Evolutionary conservation across 108 stramenopile species (phyloP), one percentile per base, ranked within the genome.

Genomic region (Pseudonitzschia multistriata): DNA sequence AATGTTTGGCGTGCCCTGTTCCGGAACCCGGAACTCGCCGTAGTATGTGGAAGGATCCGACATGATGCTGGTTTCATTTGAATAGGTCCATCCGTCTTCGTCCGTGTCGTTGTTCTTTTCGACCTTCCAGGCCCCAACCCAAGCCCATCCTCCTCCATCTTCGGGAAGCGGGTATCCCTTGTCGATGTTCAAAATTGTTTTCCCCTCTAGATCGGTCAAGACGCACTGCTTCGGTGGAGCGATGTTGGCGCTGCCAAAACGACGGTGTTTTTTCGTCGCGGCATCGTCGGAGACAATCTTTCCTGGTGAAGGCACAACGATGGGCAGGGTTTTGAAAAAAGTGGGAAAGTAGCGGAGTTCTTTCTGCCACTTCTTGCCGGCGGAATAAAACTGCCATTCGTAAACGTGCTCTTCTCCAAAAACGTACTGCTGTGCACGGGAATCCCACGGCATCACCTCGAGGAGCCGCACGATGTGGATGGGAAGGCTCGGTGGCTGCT

Each of bases 361-460:
- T 5, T 60, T 69, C 15, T 63, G 76, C 86, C 83, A 84, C 35
- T 54, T 67, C 52, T 79, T 77, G 37, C 80, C 71, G 15, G 73
- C 48, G 24, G 70, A 57, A 40, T 74, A 79, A 33, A 80, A 45
- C 62, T 87, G 86, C 86, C 86, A 87, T 68, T 87, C 81, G 47
- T 78, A 87, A 14, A 87, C 53, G 13, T 80, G 67, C 59, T 87
- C 86, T 60, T 61, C 40, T 5, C 53, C 74, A 73, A 79, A 79
- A 4, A 76, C 39, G 45, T 78, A 62, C 31, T 79, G 67, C 22
- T 68, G 71, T 17, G 74, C 81, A 34, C 79, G 71, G 14, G 71
- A 55, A 77, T 83, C 81, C 82, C 82, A 87, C 17, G 86, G 86
- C 59, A 84, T 80, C 34, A 82, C 78, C 62, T 87, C 86, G 33